Conservation (phyloP, 768 basidiomycete genomes). For the Botryobasidium botryosum region DNA sequence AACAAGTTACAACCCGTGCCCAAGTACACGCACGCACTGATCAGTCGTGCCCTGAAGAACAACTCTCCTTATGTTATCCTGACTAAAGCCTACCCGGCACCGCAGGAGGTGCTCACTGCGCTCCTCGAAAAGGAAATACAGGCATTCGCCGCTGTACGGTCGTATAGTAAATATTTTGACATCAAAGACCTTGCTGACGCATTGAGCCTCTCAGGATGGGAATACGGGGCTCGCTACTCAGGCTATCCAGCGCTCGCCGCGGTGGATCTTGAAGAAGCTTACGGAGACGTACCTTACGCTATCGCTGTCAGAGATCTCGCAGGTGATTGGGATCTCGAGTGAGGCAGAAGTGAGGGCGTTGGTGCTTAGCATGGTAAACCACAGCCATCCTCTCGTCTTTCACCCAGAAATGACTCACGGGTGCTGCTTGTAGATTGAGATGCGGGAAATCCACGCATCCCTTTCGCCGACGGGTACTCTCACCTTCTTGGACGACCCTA, state of each 20-base stretch:
- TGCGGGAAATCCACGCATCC: conserved; percentile 47
- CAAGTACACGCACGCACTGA: conserved; percentile 52
- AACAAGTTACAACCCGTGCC: conserved; percentile 28
- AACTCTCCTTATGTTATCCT: conserved; percentile 44
- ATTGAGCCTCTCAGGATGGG: conserved; percentile 33
- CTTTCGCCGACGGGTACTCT: conserved; percentile 56
- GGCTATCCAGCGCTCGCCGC: conserved; percentile 49
- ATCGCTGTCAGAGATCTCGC: conserved; percentile 52
- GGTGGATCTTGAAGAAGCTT: conserved; percentile 65
- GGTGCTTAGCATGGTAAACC: conserved; percentile 52
- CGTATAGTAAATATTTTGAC: no score
- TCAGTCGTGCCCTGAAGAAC: conserved; percentile 44
- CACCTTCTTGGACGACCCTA: conserved; percentile 45
- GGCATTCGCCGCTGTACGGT: conserved; percentile 35
- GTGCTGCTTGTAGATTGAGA: conserved; percentile 38
- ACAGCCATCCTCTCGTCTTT: neutral
- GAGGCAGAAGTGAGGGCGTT: conserved; percentile 16
- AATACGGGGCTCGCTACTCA: conserved; percentile 54
- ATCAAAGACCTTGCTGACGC: no score
- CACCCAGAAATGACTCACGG: no score
- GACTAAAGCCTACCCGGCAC: conserved; percentile 45
- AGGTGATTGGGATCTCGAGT: conserved; percentile 29
- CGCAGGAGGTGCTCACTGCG: conserved; percentile 27
- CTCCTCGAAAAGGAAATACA: conserved; percentile 39
- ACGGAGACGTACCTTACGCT: conserved; percentile 73